Evolutionary conservation across 2,329 filamentous ascomycete genomes (phyloP).

Genomic region (Aureobasidium sp.): DNA sequence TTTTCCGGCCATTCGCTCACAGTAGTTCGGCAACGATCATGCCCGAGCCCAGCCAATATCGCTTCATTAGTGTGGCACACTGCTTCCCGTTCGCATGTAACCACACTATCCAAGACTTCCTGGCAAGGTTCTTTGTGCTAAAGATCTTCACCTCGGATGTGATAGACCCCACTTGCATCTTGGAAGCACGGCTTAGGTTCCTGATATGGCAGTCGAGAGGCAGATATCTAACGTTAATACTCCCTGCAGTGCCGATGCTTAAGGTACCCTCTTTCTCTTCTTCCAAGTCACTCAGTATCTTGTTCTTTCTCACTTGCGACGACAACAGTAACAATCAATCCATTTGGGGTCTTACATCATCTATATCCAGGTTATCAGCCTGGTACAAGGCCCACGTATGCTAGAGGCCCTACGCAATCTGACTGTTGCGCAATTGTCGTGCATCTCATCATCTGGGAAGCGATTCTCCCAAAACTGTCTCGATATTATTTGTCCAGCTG

Average conservation of each 20-base stretch:
- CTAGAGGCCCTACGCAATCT: neutral
- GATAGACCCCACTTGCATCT: neutral
- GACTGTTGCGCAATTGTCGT: constrained; percentile 3
- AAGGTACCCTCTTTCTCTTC: neutral
- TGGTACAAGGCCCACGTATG: neutral
- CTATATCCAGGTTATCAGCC: neutral
- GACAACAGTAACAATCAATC: neutral
- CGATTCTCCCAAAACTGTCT: neutral
- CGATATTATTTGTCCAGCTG: neutral
- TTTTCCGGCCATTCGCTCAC: constrained; percentile 1
- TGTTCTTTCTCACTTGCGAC: neutral
- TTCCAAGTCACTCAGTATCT: neutral
- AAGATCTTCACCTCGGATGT: constrained; percentile 4
- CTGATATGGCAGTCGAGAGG: constrained; percentile 9
- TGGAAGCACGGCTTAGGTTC: neutral
- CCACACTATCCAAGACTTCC: neutral
- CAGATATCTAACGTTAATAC: neutral
- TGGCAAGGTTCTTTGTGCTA: neutral
- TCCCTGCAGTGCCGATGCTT: constrained; percentile 2
- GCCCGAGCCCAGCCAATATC: constrained; percentile 8
- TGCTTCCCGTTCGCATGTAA: neutral
- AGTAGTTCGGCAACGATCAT: constrained; percentile 11
- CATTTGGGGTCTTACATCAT: neutral
- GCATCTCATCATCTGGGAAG: neutral
- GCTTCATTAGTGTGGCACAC: constrained; percentile 8